Evolutionary conservation across 768 basidiomycete species (phyloP).

Genomic region (Coprinopsis sp.): DNA sequence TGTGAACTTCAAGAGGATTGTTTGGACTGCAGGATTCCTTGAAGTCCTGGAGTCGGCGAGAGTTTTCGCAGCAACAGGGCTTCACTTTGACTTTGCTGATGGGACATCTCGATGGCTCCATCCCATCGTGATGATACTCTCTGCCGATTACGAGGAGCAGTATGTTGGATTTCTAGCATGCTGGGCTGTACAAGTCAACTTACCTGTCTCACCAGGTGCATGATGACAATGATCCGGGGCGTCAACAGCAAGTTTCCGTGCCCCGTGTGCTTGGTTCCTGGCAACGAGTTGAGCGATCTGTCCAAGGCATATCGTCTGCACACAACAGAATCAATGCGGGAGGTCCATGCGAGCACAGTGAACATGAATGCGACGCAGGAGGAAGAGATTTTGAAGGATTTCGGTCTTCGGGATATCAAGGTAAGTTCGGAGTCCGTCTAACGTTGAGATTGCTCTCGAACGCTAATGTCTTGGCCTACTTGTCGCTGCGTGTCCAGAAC

Average conservation of each 20-base stretch:
- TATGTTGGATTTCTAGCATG: conserved; percentile 19
- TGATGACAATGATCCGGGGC: conserved; percentile 36
- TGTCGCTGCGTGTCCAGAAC: conserved; percentile 22
- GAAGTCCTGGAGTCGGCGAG: background rate
- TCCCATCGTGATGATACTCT: conserved; percentile 34
- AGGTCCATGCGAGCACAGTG: conserved; percentile 12
- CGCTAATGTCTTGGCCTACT: background rate
- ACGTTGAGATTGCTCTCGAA: background rate
- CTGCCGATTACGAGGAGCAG: conserved; percentile 44
- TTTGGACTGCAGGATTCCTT: background rate
- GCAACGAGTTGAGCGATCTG: conserved; percentile 20
- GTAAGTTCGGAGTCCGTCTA: too few relatives aligned
- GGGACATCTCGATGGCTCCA: conserved; percentile 23
- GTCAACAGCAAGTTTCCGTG: conserved; percentile 27
- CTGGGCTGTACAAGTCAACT: background rate
- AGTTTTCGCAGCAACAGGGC: background rate
- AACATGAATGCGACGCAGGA: conserved; percentile 4
- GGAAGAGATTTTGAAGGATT: conserved; percentile 17
- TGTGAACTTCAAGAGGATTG: conserved; percentile 16
- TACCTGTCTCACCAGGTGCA: conserved; percentile 21
- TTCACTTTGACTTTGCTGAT: conserved; percentile 6
- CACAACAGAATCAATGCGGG: conserved; percentile 14
- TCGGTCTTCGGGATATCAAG: conserved; percentile 20
- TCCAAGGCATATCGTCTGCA: conserved; percentile 12
- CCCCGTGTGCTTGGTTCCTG: conserved; percentile 32